Conservation (phyloP, 140 eudicot genomes). For the Erigeron philadelphicus region DNA sequence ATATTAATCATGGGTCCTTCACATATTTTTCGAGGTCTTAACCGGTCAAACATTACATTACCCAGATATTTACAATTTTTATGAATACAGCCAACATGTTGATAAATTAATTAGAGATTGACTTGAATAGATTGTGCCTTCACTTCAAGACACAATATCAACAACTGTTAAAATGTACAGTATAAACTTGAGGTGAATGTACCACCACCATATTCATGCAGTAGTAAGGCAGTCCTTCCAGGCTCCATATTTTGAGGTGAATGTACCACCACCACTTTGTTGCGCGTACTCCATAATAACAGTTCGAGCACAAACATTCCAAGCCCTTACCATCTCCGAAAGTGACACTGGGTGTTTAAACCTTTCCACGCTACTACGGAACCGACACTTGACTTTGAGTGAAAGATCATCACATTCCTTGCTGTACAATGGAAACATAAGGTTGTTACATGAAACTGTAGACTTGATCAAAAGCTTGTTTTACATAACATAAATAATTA, state of each 20-base stretch:
- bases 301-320: slow-evolving; percentile 75
- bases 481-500: too few relatives aligned
- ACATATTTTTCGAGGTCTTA: too few relatives aligned
- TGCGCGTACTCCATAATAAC: slow-evolving; percentile 71
- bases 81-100: too few relatives aligned
- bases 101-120: too few relatives aligned
- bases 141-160: not conserved
- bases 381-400: slow-evolving; percentile 61
- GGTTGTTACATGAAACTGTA: too few relatives aligned
- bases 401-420: slow-evolving; percentile 70
- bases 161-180: not conserved
- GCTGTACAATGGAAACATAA: slow-evolving; percentile 33
- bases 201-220: slow-evolving; percentile 26
- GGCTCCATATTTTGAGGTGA: slow-evolving; percentile 77
- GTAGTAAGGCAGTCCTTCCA: slow-evolving; percentile 72
- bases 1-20: too few relatives aligned
- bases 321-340: slow-evolving; percentile 63
- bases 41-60: too few relatives aligned
- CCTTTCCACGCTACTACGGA: slow-evolving; percentile 46
- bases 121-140: too few relatives aligned
- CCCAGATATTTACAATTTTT: too few relatives aligned
- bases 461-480: too few relatives aligned
- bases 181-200: not conserved
- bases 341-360: slow-evolving; percentile 74
- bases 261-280: slow-evolving; percentile 41